These are phyloP conservation scores for Phaeosphaeriaceae sp. DNA, from an alignment of 2,329 filamentous ascomycete genomes.

Conservation along the genomic window DNA sequence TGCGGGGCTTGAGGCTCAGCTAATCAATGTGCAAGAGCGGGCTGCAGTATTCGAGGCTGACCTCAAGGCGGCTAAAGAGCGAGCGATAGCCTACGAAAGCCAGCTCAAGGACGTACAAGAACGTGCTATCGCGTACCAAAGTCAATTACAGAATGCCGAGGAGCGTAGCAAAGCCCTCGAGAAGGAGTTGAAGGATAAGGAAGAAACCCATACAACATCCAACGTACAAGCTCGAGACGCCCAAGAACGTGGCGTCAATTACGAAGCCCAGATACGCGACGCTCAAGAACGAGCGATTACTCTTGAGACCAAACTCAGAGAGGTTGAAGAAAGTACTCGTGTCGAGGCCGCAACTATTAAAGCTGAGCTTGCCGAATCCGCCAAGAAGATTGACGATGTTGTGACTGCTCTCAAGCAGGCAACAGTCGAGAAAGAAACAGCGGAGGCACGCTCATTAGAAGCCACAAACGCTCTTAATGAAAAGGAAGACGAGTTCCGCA, in stretches of 20 bases:
- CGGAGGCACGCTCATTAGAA: conserved; percentile 38
- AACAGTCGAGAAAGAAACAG: conserved; percentile 39
- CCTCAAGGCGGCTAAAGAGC: conserved; percentile 33
- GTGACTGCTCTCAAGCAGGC: conserved; percentile 32
- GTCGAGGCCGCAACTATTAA: conserved; percentile 44
- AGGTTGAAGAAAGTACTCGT: conserved; percentile 42
- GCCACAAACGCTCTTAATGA: conserved; percentile 35
- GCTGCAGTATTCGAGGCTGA: conserved; percentile 37
- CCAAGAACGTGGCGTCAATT: conserved; percentile 30
- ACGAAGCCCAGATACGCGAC: conserved; percentile 42
- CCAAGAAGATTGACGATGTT: conserved; percentile 38
- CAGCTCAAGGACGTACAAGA: conserved; percentile 44
- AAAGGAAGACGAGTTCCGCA: conserved; percentile 46
- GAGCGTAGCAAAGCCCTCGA: conserved; percentile 37
- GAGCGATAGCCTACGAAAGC: conserved; percentile 39
- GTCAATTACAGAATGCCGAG: conserved; percentile 34
- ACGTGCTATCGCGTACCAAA: conserved; percentile 36
- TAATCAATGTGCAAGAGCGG: conserved; percentile 44
- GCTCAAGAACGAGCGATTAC: conserved; percentile 41
- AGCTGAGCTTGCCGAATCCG: conserved; percentile 44
- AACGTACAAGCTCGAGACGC: conserved; percentile 29
- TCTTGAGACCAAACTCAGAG: conserved; percentile 42
- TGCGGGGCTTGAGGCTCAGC: conserved; percentile 39
- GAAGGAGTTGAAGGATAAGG: conserved; percentile 36
- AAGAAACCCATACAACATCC: conserved; percentile 31